These are phyloP conservation scores for Teratosphaeria viscida DNA, from an alignment of 2,329 filamentous ascomycete species.

Conservation along the genomic window DNA sequence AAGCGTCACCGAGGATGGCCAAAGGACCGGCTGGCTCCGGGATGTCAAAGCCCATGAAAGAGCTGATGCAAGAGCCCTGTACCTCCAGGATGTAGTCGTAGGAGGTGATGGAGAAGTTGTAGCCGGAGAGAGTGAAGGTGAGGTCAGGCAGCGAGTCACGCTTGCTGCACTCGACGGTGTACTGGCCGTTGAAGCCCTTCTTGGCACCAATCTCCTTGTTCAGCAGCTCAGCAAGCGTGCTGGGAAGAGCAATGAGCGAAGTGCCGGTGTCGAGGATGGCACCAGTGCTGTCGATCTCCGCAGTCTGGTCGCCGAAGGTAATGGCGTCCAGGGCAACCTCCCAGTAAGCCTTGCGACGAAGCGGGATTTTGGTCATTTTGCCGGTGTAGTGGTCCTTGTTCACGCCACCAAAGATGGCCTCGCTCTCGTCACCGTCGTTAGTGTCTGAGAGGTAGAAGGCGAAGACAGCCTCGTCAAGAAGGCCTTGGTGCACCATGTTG, in stretches of 20 bases:
- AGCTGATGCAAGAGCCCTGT: slow-evolving; percentile 89
- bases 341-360: slow-evolving; percentile 99
- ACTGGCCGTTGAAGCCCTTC: slow-evolving; percentile 96
- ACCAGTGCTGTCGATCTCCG: slow-evolving; percentile 87
- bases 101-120: slow-evolving; percentile 83
- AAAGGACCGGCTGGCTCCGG: slow-evolving; percentile 80
- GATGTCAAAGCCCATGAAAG: slow-evolving; percentile 88
- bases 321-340: slow-evolving; percentile 94
- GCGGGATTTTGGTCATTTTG: slow-evolving; percentile 83
- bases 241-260: slow-evolving; percentile 90
- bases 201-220: slow-evolving; percentile 97
- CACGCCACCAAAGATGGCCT: slow-evolving; percentile 81
- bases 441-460: slow-evolving; percentile 86
- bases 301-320: slow-evolving; percentile 72
- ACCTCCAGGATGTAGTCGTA: slow-evolving; percentile 95
- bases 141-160: slow-evolving; percentile 78
- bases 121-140: slow-evolving; percentile 77
- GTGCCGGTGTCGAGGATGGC: slow-evolving; percentile 97
- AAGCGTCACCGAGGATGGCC: slow-evolving; percentile 83
- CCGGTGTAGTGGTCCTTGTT: slow-evolving; percentile 73
- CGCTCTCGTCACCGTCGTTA: slow-evolving; percentile 61
- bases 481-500: slow-evolving; percentile 80
- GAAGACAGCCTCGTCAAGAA: slow-evolving; percentile 87
- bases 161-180: slow-evolving; percentile 81
- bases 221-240: slow-evolving; percentile 81